Evolutionary conservation across 2,329 filamentous ascomycete genomes (phyloP).

Genomic region (Chaetomiaceae sp.): DNA sequence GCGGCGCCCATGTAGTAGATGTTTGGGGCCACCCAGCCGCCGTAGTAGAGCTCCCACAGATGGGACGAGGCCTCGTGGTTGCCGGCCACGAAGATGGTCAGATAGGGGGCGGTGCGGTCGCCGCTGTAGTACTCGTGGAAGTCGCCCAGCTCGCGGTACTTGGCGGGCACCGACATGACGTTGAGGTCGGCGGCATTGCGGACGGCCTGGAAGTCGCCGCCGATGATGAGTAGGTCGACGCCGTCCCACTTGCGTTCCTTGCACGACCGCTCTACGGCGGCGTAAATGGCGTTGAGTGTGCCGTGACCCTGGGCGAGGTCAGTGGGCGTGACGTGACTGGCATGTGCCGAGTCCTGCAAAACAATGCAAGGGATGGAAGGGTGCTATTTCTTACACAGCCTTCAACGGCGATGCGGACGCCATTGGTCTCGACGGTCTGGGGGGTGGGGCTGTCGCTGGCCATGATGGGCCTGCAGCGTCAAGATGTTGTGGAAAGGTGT

Average conservation of each 20-base stretch:
- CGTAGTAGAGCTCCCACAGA: constrained; percentile 89
- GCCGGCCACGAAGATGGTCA: constrained; percentile 88
- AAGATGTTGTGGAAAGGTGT: neutral
- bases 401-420: constrained; percentile 75
- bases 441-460: neutral
- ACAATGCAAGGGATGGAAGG: no score
- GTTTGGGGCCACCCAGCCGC: constrained; percentile 93
- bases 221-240: constrained; percentile 88
- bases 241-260: constrained; percentile 69
- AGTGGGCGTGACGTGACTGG: constrained; percentile 25
- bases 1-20: constrained; percentile 97
- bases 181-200: constrained; percentile 84
- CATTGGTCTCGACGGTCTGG: constrained; percentile 29
- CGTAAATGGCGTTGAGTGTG: constrained; percentile 85
- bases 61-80: constrained; percentile 94
- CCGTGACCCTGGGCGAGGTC: constrained; percentile 70
- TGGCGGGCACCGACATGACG: constrained; percentile 82
- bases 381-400: constrained; percentile 63
- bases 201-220: constrained; percentile 90
- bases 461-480: no score
- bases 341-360: no score
- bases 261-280: constrained; percentile 65
- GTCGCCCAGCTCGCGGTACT: constrained; percentile 84
- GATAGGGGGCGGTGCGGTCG: constrained; percentile 67
- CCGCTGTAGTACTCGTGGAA: constrained; percentile 95